phyloP scores from a whole-genome alignment of 768 basidiomycete genomes.

The Pholiota molesta region DNA sequence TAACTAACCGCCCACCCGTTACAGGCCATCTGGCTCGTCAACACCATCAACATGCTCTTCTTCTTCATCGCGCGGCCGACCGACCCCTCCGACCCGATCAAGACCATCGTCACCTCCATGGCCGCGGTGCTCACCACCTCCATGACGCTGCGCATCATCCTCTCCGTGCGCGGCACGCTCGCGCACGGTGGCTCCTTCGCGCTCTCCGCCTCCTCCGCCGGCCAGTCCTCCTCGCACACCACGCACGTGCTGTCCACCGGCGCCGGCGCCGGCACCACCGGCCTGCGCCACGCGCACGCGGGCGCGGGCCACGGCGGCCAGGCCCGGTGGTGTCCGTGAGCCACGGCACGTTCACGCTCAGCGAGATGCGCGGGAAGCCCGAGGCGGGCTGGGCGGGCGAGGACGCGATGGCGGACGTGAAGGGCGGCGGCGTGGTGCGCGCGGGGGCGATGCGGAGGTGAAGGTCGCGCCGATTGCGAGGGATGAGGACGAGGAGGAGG shows the following conservation, averaged over 20 bases:
- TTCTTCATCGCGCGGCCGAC: conserved; percentile 84
- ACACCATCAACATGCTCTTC: conserved; percentile 84
- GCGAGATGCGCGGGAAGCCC: conserved; percentile 52
- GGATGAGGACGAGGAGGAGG: conserved; percentile 33
- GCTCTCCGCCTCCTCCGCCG: conserved; percentile 46
- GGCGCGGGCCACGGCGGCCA: conserved; percentile 9
- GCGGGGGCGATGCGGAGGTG: not conserved
- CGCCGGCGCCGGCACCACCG: conserved; percentile 25
- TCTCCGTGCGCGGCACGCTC: conserved; percentile 79
- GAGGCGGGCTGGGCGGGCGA: conserved; percentile 44
- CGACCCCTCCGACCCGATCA: conserved; percentile 63
- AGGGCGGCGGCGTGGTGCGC: too few species aligned
- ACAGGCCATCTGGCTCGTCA: conserved; percentile 68
- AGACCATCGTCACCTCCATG: conserved; percentile 83
- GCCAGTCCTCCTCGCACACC: conserved; percentile 45
- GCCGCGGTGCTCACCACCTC: conserved; percentile 85
- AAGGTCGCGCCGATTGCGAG: conserved; percentile 12
- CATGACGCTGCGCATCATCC: conserved; percentile 87
- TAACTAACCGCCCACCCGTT: not conserved
- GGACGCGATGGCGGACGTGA: not conserved
- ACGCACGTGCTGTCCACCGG: conserved; percentile 48
- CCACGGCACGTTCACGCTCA: conserved; percentile 54
- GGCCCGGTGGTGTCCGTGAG: not conserved
- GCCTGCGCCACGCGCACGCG: conserved; percentile 39
- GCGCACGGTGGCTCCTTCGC: conserved; percentile 72